phyloP scores from a whole-genome alignment of 2,329 filamentous ascomycete genomes.

The Blastomyces silverae region DNA sequence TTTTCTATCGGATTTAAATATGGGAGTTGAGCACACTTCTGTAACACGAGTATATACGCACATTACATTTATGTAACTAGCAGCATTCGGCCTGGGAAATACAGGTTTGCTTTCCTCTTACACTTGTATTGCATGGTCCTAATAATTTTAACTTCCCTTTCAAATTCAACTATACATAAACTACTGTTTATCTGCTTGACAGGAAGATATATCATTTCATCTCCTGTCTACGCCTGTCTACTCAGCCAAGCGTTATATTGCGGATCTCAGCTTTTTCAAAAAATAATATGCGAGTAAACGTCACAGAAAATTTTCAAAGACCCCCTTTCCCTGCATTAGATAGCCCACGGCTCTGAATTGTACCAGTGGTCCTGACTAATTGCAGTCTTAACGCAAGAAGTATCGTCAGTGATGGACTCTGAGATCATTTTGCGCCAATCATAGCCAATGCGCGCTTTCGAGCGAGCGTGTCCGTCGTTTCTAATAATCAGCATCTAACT shows the following conservation, averaged over 20 bases:
- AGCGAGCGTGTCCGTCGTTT: neutral
- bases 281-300: neutral
- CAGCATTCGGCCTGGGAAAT: neutral
- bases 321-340: neutral
- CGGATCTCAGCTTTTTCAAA: neutral
- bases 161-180: neutral
- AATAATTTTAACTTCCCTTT: neutral
- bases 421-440: neutral
- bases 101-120: neutral
- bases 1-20: neutral
- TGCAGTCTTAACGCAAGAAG: neutral
- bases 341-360: neutral
- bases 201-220: neutral
- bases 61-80: neutral
- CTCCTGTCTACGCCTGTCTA: neutral
- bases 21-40: neutral
- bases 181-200: neutral
- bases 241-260: neutral
- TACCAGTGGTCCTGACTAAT: neutral
- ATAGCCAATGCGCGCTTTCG: neutral
- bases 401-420: neutral
- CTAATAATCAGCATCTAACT: neutral
- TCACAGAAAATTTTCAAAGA: neutral
- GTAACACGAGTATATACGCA: neutral
- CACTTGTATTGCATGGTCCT: neutral